Evolutionary conservation across 306 rosid genomes (phyloP).

Genomic region (Ochetophila trinervis): DNA sequence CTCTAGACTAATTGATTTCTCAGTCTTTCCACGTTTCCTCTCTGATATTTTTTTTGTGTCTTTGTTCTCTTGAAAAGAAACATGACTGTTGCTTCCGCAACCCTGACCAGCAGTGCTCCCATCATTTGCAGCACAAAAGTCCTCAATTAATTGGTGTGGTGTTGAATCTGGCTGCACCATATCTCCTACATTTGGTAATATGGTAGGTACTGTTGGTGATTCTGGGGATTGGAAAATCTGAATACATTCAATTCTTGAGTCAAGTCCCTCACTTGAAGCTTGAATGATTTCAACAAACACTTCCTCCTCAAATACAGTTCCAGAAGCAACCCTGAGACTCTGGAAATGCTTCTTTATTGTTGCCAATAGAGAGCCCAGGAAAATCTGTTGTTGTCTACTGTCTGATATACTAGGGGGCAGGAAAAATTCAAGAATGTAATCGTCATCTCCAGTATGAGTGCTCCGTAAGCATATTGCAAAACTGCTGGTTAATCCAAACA

Average conservation of each 20-base stretch:
- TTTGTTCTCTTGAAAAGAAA: constrained; percentile 40
- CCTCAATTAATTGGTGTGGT: constrained; percentile 23
- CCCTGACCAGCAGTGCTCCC: constrained; percentile 32
- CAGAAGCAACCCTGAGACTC: constrained; percentile 77
- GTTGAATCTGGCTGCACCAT: constrained; percentile 34
- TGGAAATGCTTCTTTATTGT: constrained; percentile 69
- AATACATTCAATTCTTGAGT: constrained; percentile 49
- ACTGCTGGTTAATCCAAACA: constrained; percentile 68
- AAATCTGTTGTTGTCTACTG: constrained; percentile 40
- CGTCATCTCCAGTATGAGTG: constrained; percentile 65
- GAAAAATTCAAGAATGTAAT: constrained; percentile 76
- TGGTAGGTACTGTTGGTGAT: constrained; percentile 36
- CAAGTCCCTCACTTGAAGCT: constrained; percentile 42
- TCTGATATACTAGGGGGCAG: constrained; percentile 55
- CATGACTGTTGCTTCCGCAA: constrained; percentile 32
- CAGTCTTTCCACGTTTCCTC: constrained; percentile 86
- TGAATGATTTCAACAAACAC: constrained; percentile 56
- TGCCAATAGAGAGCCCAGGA: constrained; percentile 65
- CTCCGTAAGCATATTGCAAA: constrained; percentile 80
- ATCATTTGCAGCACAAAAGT: constrained; percentile 26
- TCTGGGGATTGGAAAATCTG: constrained; percentile 27
- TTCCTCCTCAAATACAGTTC: constrained; percentile 49
- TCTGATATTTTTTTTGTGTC: constrained; percentile 51
- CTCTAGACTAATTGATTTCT: constrained; percentile 79
- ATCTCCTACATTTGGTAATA: constrained; percentile 41